A percentile compares a stretch with the other conserved stretches of the same genome.
These are phyloP conservation scores for Rutidosis leptorrhynchoides DNA, from an alignment of 129 eudicot genomes.

Conservation along the genomic window DNA sequence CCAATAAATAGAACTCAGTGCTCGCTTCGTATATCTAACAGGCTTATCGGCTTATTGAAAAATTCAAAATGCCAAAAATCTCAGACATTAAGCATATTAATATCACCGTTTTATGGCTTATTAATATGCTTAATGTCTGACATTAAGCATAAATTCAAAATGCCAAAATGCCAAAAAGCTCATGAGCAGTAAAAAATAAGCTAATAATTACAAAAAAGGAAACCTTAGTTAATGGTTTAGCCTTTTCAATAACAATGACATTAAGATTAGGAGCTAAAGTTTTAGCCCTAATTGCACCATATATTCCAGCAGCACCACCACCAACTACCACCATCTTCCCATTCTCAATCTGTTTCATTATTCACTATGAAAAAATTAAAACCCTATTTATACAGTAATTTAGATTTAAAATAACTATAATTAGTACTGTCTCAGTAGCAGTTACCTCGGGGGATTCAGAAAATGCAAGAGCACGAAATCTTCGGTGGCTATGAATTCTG, in stretches of 20 bases:
- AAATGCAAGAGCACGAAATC: slow-evolving; percentile 22
- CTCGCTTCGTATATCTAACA: no score
- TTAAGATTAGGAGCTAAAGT: slow-evolving; percentile 76
- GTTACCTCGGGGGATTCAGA: slow-evolving; percentile 32
- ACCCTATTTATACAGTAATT: not conserved
- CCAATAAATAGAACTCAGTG: not conserved
- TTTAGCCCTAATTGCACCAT: slow-evolving; percentile 93
- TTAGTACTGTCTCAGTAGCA: not conserved
- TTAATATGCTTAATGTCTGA: no score
- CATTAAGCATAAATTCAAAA: no score
- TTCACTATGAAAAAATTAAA: not conserved
- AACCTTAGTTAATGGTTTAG: slow-evolving; percentile 82
- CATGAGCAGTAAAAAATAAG: not conserved
- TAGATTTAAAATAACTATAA: not conserved
- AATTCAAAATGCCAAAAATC: no score
- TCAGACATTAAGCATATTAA: no score
- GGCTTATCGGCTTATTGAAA: not conserved
- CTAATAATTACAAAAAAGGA: no score
- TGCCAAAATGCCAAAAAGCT: not conserved
- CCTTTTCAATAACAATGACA: slow-evolving; percentile 83
- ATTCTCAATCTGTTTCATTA: slow-evolving; percentile 44
- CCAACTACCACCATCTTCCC: slow-evolving; percentile 80
- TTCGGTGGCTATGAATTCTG: slow-evolving; percentile 9
- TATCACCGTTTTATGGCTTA: no score
- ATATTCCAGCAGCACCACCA: slow-evolving; percentile 93